A percentile compares a stretch with the other conserved stretches of the same genome.
phyloP scores from a whole-genome alignment of 192 early-diverging fungal genomes.

The Backusella australiensis region DNA sequence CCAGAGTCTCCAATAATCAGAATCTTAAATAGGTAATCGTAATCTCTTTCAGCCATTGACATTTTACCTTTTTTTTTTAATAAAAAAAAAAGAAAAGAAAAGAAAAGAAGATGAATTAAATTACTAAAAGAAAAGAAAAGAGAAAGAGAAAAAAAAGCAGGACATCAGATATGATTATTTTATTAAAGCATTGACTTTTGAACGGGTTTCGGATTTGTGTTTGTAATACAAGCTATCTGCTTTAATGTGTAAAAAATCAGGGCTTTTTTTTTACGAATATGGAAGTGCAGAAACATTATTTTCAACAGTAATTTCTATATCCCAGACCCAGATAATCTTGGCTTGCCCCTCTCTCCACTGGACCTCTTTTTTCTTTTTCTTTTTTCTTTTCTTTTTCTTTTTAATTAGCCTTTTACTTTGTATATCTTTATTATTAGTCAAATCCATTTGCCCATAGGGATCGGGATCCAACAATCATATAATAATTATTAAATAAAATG shows the following conservation, averaged over 20 bases:
- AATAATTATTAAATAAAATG: too few species aligned
- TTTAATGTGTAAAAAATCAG: not conserved
- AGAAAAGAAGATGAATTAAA: not conserved
- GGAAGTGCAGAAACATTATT: too few species aligned
- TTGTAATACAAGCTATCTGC: not conserved
- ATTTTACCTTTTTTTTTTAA: not conserved
- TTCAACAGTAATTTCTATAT: too few species aligned
- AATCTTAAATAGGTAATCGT: conserved; percentile 61
- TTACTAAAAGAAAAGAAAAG: not conserved
- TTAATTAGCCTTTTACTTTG: not conserved
- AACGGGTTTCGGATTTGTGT: not conserved
- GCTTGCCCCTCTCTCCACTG: too few species aligned
- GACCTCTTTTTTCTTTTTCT: too few species aligned
- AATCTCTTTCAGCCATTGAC: conserved; percentile 44
- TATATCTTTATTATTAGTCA: too few species aligned
- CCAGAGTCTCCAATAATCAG: conserved; percentile 65
- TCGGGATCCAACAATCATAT: too few species aligned
- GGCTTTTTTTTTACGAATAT: not conserved
- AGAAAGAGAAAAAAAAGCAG: not conserved
- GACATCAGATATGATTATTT: not conserved
- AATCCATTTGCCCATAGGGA: too few species aligned
- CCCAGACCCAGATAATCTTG: too few species aligned
- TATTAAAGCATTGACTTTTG: not conserved
- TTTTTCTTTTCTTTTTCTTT: too few species aligned
- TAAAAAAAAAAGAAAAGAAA: not conserved